Conservation (phyloP, 331 rosid genomes). For the Malus hybrid region DNA sequence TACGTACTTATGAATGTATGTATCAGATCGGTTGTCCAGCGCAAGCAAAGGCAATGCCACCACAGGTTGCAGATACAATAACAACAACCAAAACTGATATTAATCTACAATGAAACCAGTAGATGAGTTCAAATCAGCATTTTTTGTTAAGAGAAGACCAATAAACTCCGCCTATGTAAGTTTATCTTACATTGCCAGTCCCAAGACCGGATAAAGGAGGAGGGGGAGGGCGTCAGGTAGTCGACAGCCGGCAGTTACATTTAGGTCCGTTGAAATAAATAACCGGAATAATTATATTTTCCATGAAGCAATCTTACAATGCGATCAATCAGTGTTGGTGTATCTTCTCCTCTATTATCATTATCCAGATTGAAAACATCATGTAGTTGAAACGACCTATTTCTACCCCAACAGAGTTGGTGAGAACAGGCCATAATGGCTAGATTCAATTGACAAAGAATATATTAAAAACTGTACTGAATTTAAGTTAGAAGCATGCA, state of each 20-base stretch:
- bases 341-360: conserved; percentile 49
- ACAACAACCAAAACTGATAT: conserved; percentile 93
- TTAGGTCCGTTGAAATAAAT: conserved; percentile 1
- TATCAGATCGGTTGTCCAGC: background rate
- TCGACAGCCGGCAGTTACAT: too few species aligned
- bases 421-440: too few species aligned
- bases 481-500: too few species aligned
- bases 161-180: background rate
- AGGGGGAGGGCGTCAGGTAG: too few species aligned
- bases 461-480: too few species aligned
- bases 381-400: too few species aligned
- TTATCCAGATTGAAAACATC: too few species aligned
- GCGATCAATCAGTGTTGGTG: conserved; percentile 92
- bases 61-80: conserved; percentile 96
- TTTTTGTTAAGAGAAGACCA: conserved; percentile 11
- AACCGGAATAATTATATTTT: conserved; percentile 3
- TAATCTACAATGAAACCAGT: conserved; percentile 52
- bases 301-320: conserved; percentile 44
- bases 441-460: too few species aligned
- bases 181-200: too few species aligned
- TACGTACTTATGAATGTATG: too few species aligned
- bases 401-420: too few species aligned
- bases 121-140: conserved; percentile 26
- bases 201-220: too few species aligned
- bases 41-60: conserved; percentile 96